Evolutionary conservation across 306 rosid genomes (phyloP).

Genomic region (Casuarina cunninghamiana): DNA sequence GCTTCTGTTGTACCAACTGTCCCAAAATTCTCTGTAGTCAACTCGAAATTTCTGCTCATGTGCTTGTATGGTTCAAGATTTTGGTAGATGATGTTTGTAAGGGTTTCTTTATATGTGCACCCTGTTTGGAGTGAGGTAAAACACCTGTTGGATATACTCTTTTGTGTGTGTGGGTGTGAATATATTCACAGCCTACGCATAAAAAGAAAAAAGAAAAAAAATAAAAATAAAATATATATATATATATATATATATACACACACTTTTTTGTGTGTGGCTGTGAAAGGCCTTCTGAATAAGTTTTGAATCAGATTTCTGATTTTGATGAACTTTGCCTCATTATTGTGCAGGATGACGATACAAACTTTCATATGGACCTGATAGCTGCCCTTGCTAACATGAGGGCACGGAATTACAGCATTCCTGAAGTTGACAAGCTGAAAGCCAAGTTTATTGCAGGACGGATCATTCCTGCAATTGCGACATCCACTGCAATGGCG

Average conservation of each 20-base stretch:
- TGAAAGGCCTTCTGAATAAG: not conserved
- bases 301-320: not conserved
- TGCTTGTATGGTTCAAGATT: not conserved
- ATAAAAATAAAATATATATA: too few relatives aligned
- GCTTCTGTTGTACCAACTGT: not conserved
- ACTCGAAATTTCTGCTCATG: not conserved
- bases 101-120: not conserved
- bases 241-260: too few relatives aligned
- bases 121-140: not conserved
- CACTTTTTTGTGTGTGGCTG: too few relatives aligned
- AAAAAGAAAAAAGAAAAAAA: too few relatives aligned
- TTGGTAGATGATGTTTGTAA: not conserved
- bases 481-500: slow-evolving; percentile 94
- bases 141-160: not conserved
- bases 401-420: slow-evolving; percentile 94
- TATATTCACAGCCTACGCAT: too few relatives aligned
- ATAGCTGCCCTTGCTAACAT: slow-evolving; percentile 98
- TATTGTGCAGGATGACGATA: slow-evolving; percentile 85
- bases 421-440: slow-evolving; percentile 95
- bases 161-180: not conserved
- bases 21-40: not conserved
- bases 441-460: slow-evolving; percentile 98
- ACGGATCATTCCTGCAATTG: slow-evolving; percentile 93
- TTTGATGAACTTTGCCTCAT: slow-evolving; percentile 3
- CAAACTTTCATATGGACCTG: slow-evolving; percentile 92